Percentiles rank a stretch among this genome's conserved stretches.
Conservation (phyloP, 108 stramenopile genomes). For the Fragilaria radians region DNA sequence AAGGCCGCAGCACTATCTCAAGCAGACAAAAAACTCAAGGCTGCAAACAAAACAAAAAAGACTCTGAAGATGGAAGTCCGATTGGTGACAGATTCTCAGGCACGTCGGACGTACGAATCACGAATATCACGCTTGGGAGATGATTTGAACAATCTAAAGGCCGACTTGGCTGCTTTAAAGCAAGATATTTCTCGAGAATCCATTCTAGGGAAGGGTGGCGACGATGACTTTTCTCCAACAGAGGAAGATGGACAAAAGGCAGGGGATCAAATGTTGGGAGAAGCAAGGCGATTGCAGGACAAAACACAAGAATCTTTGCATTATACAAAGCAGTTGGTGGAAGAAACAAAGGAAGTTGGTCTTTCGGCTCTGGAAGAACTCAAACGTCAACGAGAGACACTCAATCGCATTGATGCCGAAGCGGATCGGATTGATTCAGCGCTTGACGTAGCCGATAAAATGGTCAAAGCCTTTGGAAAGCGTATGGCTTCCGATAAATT, state of each 20-base stretch:
- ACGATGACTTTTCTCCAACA: conserved; percentile 5
- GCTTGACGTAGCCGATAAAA: conserved; percentile 77
- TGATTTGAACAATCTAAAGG: conserved; percentile 42
- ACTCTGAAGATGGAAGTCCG: conserved; percentile 84
- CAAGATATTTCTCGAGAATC: conserved; percentile 49
- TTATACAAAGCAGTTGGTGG: conserved; percentile 69
- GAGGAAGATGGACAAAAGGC: conserved; percentile 51
- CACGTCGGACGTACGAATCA: conserved; percentile 44
- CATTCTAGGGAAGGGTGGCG: conserved; percentile 38
- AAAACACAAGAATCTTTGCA: conserved; percentile 71
- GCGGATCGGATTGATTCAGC: conserved; percentile 86
- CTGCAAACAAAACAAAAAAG: conserved; percentile 62
- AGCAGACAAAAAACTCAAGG: conserved; percentile 55
- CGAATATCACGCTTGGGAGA: conserved; percentile 46
- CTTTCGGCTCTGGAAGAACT: conserved; percentile 79
- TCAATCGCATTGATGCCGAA: conserved; percentile 79
- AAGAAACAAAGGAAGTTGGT: conserved; percentile 77
- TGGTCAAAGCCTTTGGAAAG: conserved; percentile 90
- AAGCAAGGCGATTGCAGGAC: conserved; percentile 62
- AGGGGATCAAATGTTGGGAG: conserved; percentile 64
- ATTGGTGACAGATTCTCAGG: conserved; percentile 48
- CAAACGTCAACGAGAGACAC: conserved; percentile 81
- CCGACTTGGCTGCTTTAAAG: conserved; percentile 63
- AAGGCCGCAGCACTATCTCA: conserved; percentile 48
- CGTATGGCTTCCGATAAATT: conserved; percentile 93